Evolutionary conservation across 2,329 filamentous ascomycete species (phyloP).

Genomic region (Orbilia brochopaga): DNA sequence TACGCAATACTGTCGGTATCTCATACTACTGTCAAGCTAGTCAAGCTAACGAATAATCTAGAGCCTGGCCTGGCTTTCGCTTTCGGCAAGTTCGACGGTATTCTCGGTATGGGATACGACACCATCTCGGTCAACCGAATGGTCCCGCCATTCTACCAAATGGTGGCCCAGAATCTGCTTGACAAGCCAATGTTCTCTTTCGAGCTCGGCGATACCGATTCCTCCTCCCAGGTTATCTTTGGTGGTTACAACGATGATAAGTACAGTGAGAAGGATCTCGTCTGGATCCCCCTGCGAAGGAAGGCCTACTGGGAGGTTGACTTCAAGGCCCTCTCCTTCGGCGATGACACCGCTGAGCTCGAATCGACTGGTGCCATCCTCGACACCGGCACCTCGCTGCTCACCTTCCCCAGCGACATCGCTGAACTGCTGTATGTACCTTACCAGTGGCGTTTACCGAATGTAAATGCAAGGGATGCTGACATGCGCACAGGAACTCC

Average conservation of each 20-base stretch:
- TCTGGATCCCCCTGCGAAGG: slow-evolving; percentile 90
- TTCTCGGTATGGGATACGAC: slow-evolving; percentile 91
- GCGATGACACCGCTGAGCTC: slow-evolving; percentile 82
- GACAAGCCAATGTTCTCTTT: slow-evolving; percentile 96
- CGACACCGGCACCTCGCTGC: slow-evolving; percentile 97
- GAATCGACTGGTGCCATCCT: slow-evolving; percentile 96
- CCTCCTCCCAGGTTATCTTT: slow-evolving; percentile 84
- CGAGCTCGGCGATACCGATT: slow-evolving; percentile 81
- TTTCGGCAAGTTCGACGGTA: slow-evolving; percentile 96
- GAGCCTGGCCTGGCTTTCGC: slow-evolving; percentile 97
- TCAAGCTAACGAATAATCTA: slow-evolving; percentile 58
- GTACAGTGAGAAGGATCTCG: slow-evolving; percentile 78
- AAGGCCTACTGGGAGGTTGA: slow-evolving; percentile 99
- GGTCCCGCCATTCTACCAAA: slow-evolving; percentile 92
- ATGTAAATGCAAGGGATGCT: slow-evolving; percentile 1
- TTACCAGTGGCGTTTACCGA: neutral
- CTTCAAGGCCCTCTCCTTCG: slow-evolving; percentile 87
- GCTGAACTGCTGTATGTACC: slow-evolving; percentile 82
- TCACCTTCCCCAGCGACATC: slow-evolving; percentile 86
- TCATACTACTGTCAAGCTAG: neutral
- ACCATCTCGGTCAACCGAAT: slow-evolving; percentile 97
- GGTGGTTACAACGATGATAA: slow-evolving; percentile 84
- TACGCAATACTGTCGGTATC: neutral
- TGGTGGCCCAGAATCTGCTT: slow-evolving; percentile 85
- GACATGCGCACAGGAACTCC: slow-evolving; percentile 68